phyloP scores from a whole-genome alignment of 2,329 filamentous ascomycete genomes.

The Xylaria sp. region DNA sequence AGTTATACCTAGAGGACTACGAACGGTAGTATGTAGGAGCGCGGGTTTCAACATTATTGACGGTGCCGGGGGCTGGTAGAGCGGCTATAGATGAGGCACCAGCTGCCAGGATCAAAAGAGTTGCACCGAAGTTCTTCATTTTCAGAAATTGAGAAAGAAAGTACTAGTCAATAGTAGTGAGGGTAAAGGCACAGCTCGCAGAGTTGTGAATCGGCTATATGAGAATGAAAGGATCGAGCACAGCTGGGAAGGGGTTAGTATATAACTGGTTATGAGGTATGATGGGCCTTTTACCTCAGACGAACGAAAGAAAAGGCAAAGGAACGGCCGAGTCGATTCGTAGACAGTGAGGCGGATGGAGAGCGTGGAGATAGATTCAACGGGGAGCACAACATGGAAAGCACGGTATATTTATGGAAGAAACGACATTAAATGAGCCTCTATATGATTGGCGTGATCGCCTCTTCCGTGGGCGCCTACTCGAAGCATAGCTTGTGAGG shows the following conservation, averaged over 20 bases:
- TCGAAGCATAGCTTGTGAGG: slow-evolving; percentile 22
- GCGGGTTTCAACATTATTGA: slow-evolving; percentile 22
- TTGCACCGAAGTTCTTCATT: slow-evolving; percentile 49
- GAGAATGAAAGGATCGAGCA: slow-evolving; percentile 36
- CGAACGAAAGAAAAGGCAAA: slow-evolving; percentile 26
- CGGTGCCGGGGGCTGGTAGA: slow-evolving; percentile 30
- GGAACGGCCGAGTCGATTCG: slow-evolving; percentile 3
- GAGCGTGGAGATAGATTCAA: slow-evolving; percentile 19
- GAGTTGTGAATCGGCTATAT: slow-evolving; percentile 16
- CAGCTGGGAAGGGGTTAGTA: slow-evolving; percentile 36
- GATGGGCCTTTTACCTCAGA: slow-evolving; percentile 31
- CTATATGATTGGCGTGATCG: slow-evolving; percentile 6
- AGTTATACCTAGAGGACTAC: background rate
- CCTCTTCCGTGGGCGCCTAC: background rate
- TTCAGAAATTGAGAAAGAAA: slow-evolving; percentile 35
- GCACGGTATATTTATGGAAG: slow-evolving; percentile 20
- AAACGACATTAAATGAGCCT: slow-evolving; percentile 8
- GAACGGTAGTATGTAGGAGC: slow-evolving; percentile 16
- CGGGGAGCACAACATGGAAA: slow-evolving; percentile 23
- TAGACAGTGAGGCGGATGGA: slow-evolving; percentile 30
- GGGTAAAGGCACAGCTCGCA: slow-evolving; percentile 17
- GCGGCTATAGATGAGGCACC: slow-evolving; percentile 43
- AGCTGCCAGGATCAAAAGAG: slow-evolving; percentile 46
- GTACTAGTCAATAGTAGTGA: slow-evolving; percentile 30
- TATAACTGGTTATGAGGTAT: background rate